A percentile compares a stretch with the other conserved stretches of the same genome.
These are phyloP conservation scores for Digitaria exilis DNA, from an alignment of 202 grass and related monocot genomes.

Conservation along the genomic window DNA sequence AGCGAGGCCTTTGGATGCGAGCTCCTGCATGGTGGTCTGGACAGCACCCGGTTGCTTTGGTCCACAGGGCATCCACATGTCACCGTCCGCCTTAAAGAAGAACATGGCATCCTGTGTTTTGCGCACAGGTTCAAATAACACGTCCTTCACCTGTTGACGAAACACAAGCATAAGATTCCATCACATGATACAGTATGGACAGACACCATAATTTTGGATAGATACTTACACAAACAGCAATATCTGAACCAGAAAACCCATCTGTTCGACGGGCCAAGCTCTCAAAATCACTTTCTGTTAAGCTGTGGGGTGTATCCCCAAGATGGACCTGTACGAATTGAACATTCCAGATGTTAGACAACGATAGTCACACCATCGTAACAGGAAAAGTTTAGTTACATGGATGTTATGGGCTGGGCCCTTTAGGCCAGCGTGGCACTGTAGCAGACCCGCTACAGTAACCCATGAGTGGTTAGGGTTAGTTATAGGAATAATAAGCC, in stretches of 20 bases:
- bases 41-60: slow-evolving; percentile 65
- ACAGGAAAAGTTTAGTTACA: neutral
- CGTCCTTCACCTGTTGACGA: slow-evolving; percentile 81
- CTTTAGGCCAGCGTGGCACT: too few species aligned
- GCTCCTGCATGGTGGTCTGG: slow-evolving; percentile 84
- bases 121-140: slow-evolving; percentile 89
- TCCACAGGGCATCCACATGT: slow-evolving; percentile 88
- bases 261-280: slow-evolving; percentile 71
- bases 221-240: slow-evolving; percentile 89
- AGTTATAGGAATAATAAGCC: too few species aligned
- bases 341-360: slow-evolving; percentile 36
- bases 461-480: too few species aligned
- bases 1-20: slow-evolving; percentile 72
- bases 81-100: slow-evolving; percentile 61
- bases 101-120: slow-evolving; percentile 94
- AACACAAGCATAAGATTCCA: slow-evolving; percentile 23
- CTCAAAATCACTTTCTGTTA: slow-evolving; percentile 87
- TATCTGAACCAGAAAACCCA: slow-evolving; percentile 88
- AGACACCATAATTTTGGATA: neutral
- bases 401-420: too few species aligned
- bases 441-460: too few species aligned
- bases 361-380: neutral
- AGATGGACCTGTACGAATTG: slow-evolving; percentile 79
- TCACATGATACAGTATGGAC: neutral
- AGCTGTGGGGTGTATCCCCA: slow-evolving; percentile 80